Evolutionary conservation across 116 monocot species (phyloP), one percentile per base, ranked within the genome.

Genomic region (Iris pallida): DNA sequence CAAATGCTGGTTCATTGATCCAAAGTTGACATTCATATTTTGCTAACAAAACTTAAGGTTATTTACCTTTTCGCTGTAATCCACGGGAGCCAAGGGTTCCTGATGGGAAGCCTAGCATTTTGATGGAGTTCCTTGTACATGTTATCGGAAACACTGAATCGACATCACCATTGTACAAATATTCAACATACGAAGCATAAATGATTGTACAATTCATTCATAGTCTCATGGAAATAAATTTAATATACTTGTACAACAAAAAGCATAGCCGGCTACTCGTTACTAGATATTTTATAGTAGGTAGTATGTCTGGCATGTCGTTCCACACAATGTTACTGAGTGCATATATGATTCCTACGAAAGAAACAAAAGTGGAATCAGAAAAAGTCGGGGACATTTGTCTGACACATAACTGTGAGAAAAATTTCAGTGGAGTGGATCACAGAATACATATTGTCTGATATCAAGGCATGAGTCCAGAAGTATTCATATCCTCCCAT

Each of bases 401-500:
- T n/a, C n/a, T n/a, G n/a, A n/a, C n/a, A n/a, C n/a, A n/a, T n/a
- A n/a, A n/a, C n/a, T n/a, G n/a, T n/a, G n/a, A 2, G 30, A 5
- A 40, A 78, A 78, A 51, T 11, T 71, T 64, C 77, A 78, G 15
- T 46, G 0, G 44, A 60, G 13, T 20, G 49, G 41, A 78, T 59
- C 0, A 5, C n/a, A 5, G 7, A n/a, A n/a, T n/a, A n/a, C n/a
- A n/a, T n/a, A n/a, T n/a, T n/a, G n/a, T n/a, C n/a, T n/a, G 76
- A 72, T 47, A 77, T 73, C 42, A 77, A 51, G 6, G 75, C 81
- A 42, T 81, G 81, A 15, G 43, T 81, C 81, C 81, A 81, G 11
- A 56, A 63, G 68, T 68, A 81, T 58, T 81, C 73, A 5, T 41
- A 53, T 0, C 4, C n/a, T 0, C 61, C 77, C 43, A 59, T 76